These are phyloP conservation scores for Crithidia mellificae DNA, from an alignment of 208 protist genomes.

Conservation along the genomic window DNA sequence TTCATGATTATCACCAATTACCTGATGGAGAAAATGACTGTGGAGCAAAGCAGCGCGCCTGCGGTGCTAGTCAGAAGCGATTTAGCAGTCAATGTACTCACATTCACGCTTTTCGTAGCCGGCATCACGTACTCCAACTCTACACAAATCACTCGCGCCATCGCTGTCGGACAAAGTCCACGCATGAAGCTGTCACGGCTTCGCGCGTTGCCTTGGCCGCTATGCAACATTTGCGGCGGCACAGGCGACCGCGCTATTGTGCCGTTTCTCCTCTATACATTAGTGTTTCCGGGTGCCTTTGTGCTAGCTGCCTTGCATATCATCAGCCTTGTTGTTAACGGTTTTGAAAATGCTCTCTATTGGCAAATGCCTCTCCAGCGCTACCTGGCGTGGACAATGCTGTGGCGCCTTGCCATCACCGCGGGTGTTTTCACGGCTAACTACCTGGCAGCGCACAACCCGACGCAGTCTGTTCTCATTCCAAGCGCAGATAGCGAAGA, in stretches of 20 bases:
- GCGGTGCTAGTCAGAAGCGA: constrained; percentile 32
- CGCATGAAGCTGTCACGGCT: constrained; percentile 36
- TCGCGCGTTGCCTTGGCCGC: constrained; percentile 36
- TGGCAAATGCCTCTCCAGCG: constrained; percentile 44
- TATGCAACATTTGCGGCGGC: constrained; percentile 37
- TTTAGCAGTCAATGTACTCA: constrained; percentile 37
- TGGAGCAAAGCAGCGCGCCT: constrained; percentile 40
- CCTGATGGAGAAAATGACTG: constrained; percentile 43
- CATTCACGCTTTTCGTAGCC: constrained; percentile 35
- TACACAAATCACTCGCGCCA: constrained; percentile 38
- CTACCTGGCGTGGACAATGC: constrained; percentile 40
- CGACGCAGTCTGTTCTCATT: constrained; percentile 43
- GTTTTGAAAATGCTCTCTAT: constrained; percentile 25
- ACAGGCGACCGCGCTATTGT: constrained; percentile 37
- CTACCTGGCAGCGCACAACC: constrained; percentile 45
- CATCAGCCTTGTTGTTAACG: constrained; percentile 32
- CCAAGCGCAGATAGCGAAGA: constrained; percentile 16
- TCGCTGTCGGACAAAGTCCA: constrained; percentile 42
- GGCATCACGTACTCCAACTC: constrained; percentile 40
- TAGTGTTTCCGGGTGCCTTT: constrained; percentile 34
- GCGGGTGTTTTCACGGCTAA: constrained; percentile 37
- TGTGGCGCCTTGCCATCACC: constrained; percentile 40
- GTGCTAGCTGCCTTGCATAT: constrained; percentile 31
- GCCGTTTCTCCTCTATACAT: constrained; percentile 41
- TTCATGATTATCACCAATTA: constrained; percentile 45